These are phyloP conservation scores for Fusarium sp. DNA, from an alignment of 2,329 filamentous ascomycete genomes.

Conservation along the genomic window DNA sequence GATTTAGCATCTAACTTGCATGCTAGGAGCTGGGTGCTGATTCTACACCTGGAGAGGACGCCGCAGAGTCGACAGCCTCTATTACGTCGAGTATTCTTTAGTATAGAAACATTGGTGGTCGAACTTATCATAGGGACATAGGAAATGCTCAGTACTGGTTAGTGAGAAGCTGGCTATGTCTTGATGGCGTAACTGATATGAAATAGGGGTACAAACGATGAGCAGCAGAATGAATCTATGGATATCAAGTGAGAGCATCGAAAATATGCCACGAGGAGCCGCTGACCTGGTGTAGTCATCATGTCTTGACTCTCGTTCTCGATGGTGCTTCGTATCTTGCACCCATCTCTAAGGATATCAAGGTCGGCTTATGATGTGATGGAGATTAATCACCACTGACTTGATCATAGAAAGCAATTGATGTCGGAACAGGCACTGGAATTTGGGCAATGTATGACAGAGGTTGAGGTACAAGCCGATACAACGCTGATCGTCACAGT, in stretches of 20 bases:
- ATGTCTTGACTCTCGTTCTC: conserved; percentile 30
- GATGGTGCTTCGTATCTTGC: conserved; percentile 19
- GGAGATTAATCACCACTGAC: not conserved
- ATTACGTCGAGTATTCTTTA: conserved; percentile 28
- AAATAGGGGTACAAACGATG: conserved; percentile 30
- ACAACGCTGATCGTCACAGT: not conserved
- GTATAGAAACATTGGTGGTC: conserved; percentile 31
- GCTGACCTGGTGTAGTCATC: conserved; percentile 19
- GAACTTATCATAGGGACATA: conserved; percentile 30
- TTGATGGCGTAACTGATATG: not conserved
- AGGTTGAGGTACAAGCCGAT: accelerated
- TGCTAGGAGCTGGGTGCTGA: conserved; percentile 18
- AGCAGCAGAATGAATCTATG: conserved; percentile 37
- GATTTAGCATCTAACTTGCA: not conserved
- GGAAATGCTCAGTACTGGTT: conserved; percentile 34
- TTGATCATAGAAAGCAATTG: conserved; percentile 4
- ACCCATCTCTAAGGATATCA: conserved; percentile 17
- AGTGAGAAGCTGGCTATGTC: accelerated
- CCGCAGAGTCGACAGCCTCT: conserved; percentile 16
- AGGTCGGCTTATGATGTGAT: not conserved
- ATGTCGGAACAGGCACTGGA: conserved; percentile 34
- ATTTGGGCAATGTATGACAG: conserved; percentile 32
- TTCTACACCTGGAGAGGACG: conserved; percentile 17
- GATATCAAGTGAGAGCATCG: conserved; percentile 20
- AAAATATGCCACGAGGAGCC: accelerated